Conservation (phyloP, 176 grass and related monocot species). For the Musa beccarii region DNA sequence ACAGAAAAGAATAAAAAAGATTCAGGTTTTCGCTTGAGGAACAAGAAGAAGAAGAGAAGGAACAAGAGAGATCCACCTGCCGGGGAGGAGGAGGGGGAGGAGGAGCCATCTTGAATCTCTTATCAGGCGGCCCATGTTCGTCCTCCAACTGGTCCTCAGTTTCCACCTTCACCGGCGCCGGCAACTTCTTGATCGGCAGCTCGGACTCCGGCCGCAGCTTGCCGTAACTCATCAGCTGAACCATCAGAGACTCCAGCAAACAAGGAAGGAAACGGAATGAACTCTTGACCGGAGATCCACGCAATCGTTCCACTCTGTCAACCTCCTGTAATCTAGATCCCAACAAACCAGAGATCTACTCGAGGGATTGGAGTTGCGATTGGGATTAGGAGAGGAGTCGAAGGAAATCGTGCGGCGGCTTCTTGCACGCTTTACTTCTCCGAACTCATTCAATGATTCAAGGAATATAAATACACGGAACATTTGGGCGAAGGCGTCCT, state of each 20-base stretch:
- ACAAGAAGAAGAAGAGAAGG: neutral
- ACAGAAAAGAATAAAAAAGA: neutral
- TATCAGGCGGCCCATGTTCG: conserved; percentile 33
- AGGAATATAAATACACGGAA: too few relatives aligned
- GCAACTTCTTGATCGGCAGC: conserved; percentile 14
- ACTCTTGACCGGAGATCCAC: neutral
- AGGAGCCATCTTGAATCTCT: conserved; percentile 34
- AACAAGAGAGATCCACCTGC: conserved; percentile 6
- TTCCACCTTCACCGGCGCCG: conserved; percentile 21
- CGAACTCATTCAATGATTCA: too few relatives aligned
- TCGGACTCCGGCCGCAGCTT: conserved; percentile 36
- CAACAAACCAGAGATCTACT: neutral
- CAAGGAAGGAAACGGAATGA: neutral
- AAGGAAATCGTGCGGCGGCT: neutral
- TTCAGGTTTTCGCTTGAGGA: neutral
- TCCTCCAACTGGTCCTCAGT: conserved; percentile 36
- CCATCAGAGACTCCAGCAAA: conserved; percentile 20
- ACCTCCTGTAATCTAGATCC: neutral
- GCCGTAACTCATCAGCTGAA: conserved; percentile 41
- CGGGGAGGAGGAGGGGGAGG: conserved; percentile 9
- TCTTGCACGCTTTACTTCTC: too few relatives aligned
- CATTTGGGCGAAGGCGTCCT: too few relatives aligned
- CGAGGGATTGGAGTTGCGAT: neutral
- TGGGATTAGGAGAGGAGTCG: neutral
- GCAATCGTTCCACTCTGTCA: neutral